These are phyloP conservation scores for Microcos paniculata DNA, from an alignment of 345 rosid genomes.

Conservation along the genomic window DNA sequence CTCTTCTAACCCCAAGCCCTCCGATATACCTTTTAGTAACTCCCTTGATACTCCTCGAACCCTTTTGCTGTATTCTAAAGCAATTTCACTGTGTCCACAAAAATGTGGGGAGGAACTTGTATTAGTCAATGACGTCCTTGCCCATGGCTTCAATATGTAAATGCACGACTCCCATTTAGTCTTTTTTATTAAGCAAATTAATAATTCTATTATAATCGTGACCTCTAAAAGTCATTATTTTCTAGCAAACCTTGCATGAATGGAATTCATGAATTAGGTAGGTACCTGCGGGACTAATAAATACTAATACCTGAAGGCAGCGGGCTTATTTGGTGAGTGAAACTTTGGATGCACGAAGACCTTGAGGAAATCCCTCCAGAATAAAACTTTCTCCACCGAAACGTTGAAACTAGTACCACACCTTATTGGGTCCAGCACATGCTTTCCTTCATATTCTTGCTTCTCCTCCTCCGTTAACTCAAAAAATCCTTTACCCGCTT, in stretches of 20 bases:
- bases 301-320: too few relatives aligned
- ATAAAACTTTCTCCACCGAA: constrained; percentile 37
- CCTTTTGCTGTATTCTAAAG: constrained; percentile 31
- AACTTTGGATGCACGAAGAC: constrained; percentile 39
- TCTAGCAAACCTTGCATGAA: too few relatives aligned
- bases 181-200: too few relatives aligned
- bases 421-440: constrained; percentile 54
- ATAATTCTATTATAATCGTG: too few relatives aligned
- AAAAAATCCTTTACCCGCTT: constrained; percentile 34
- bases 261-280: too few relatives aligned
- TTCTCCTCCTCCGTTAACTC: constrained; percentile 53
- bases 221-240: too few relatives aligned
- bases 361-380: constrained; percentile 61
- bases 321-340: constrained; percentile 6
- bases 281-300: too few relatives aligned
- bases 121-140: background rate
- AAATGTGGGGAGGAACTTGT: background rate
- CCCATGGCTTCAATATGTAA: background rate
- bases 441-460: constrained; percentile 36
- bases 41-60: constrained; percentile 30
- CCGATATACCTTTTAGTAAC: constrained; percentile 44
- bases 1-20: constrained; percentile 46
- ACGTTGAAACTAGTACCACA: constrained; percentile 57
- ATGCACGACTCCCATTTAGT: background rate
- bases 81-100: constrained; percentile 27